Conservation (phyloP, 352 stramenopile species). For the Globisporangium paddicum region DNA sequence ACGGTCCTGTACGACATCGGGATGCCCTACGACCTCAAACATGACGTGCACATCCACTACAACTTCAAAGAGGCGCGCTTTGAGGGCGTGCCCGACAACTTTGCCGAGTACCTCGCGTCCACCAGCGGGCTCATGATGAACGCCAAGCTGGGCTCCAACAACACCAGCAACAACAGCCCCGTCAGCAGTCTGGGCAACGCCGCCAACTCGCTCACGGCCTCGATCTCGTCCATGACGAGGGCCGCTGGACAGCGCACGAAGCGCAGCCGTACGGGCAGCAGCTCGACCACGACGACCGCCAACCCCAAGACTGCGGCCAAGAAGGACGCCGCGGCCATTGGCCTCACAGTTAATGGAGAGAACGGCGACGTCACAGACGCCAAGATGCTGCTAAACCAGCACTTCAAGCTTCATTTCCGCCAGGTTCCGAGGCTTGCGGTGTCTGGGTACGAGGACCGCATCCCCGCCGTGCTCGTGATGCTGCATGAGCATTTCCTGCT, state of each 20-base stretch:
- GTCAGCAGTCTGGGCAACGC: constrained; percentile 1
- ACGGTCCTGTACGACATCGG: constrained; percentile 49
- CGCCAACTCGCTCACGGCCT: constrained; percentile 10
- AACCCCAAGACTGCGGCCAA: constrained; percentile 4
- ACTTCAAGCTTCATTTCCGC: constrained; percentile 77
- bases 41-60: constrained; percentile 86
- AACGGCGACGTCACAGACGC: constrained; percentile 19
- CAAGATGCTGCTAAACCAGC: constrained; percentile 67
- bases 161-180: constrained; percentile 1
- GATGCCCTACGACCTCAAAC: constrained; percentile 66
- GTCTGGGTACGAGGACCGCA: constrained; percentile 61
- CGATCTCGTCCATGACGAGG: constrained; percentile 5
- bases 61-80: constrained; percentile 85
- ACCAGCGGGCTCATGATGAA: constrained; percentile 12
- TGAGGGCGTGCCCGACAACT: constrained; percentile 81
- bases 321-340: constrained; percentile 2
- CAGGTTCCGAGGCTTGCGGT: constrained; percentile 67
- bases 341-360: not conserved
- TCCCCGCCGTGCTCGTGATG: constrained; percentile 86
- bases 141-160: not conserved
- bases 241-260: constrained; percentile 15
- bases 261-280: constrained; percentile 39
- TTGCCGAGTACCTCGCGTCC: constrained; percentile 56
- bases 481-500: constrained; percentile 74
- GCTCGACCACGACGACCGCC: constrained; percentile 19